Evolutionary conservation across 2,329 filamentous ascomycete genomes (phyloP).

Genomic region (Polytolypa hystricis): DNA sequence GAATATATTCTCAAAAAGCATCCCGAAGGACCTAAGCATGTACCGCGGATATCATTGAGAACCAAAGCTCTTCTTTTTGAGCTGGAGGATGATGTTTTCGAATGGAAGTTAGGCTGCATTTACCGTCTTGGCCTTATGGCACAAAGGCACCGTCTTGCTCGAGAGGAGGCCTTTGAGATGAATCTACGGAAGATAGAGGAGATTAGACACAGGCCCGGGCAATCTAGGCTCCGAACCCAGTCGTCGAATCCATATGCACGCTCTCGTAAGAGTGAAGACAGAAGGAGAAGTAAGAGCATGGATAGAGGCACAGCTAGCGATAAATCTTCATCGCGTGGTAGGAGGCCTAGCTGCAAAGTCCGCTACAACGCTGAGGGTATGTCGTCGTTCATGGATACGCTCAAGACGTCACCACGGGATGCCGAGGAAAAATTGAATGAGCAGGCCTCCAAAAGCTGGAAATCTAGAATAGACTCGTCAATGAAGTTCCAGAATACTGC

Average conservation of each 20-base stretch:
- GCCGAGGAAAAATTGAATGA: conserved; percentile 64
- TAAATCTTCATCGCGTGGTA: conserved; percentile 18
- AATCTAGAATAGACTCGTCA: conserved; percentile 71
- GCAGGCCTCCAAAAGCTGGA: conserved; percentile 87
- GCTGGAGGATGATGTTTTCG: conserved; percentile 89
- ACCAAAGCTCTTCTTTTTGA: conserved; percentile 79
- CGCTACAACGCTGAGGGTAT: conserved; percentile 72
- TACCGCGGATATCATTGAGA: conserved; percentile 76
- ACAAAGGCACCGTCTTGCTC: conserved; percentile 77
- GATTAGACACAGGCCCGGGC: conserved; percentile 43
- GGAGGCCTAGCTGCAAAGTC: conserved; percentile 29
- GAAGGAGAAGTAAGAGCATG: conserved; percentile 45
- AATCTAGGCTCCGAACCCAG: conserved; percentile 42
- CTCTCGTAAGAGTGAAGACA: conserved; percentile 27
- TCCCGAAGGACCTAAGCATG: conserved; percentile 72
- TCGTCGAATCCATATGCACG: conserved; percentile 37
- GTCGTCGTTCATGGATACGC: conserved; percentile 57
- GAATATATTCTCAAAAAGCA: conserved; percentile 80
- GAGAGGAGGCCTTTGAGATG: conserved; percentile 78
- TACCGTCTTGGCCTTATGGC: conserved; percentile 82
- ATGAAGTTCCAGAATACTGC: conserved; percentile 57
- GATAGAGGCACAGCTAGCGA: conserved; percentile 35
- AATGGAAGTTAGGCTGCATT: conserved; percentile 93
- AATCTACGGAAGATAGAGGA: conserved; percentile 79
- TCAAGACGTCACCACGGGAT: conserved; percentile 63